Percentiles rank a stretch among this genome's conserved stretches.
phyloP scores from a whole-genome alignment of 2,329 filamentous ascomycete species.

The Aquanectria penicillioides region DNA sequence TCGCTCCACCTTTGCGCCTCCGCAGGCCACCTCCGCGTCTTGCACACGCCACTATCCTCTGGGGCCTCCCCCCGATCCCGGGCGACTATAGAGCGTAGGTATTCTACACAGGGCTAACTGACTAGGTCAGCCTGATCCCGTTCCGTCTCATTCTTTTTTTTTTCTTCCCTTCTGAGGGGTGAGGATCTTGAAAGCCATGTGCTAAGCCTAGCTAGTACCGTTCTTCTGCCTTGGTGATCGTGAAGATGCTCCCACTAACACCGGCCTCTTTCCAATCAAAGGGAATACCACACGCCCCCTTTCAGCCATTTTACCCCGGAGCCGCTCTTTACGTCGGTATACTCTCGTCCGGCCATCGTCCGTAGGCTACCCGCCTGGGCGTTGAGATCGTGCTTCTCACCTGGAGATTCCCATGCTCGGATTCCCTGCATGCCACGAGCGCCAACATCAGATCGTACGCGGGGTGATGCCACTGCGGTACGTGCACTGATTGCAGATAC shows the following conservation, averaged over 20 bases:
- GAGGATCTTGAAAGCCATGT: too few relatives aligned
- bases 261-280: slow-evolving; percentile 8
- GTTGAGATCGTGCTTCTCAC: slow-evolving; percentile 20
- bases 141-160: slow-evolving; percentile 6
- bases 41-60: slow-evolving; percentile 22
- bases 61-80: not conserved
- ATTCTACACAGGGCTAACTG: slow-evolving; percentile 18
- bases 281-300: not conserved
- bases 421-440: slow-evolving; percentile 29
- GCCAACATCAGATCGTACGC: slow-evolving; percentile 23
- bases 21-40: slow-evolving; percentile 20
- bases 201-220: not conserved
- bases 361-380: slow-evolving; percentile 17
- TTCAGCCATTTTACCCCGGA: slow-evolving; percentile 27
- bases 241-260: slow-evolving; percentile 9
- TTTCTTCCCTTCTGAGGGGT: too few relatives aligned
- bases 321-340: slow-evolving; percentile 29
- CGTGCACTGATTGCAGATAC: slow-evolving; percentile 26
- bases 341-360: slow-evolving; percentile 17
- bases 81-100: not conserved
- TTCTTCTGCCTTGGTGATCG: not conserved
- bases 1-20: slow-evolving; percentile 22
- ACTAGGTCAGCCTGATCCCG: slow-evolving; percentile 9
- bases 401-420: slow-evolving; percentile 10
- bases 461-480: slow-evolving; percentile 32